These are phyloP conservation scores for Tilletia setariae DNA, from an alignment of 1,284 basidiomycete species.

Conservation along the genomic window DNA sequence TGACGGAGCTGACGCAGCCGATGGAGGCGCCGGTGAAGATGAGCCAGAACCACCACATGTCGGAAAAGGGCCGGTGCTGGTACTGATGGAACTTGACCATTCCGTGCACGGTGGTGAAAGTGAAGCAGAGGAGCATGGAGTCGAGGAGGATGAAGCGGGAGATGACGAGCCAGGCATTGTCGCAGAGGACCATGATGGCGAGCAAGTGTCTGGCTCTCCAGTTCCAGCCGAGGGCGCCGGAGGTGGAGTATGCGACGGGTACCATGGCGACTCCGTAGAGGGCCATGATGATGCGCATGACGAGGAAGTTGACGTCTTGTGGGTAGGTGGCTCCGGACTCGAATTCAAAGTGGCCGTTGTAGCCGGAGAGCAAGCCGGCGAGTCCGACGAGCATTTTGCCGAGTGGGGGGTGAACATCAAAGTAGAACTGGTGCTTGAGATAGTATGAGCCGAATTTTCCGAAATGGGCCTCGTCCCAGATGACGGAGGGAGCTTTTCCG, in stretches of 20 bases:
- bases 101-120: constrained; percentile 91
- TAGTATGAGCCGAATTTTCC: constrained; percentile 72
- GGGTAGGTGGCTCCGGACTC: constrained; percentile 87
- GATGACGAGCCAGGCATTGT: constrained; percentile 92
- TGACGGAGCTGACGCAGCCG: constrained; percentile 92
- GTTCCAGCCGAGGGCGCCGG: constrained; percentile 90
- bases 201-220: constrained; percentile 84
- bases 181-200: constrained; percentile 84
- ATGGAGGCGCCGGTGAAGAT: constrained; percentile 84
- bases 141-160: constrained; percentile 96
- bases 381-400: constrained; percentile 98
- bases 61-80: constrained; percentile 82
- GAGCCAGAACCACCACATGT: constrained; percentile 97
- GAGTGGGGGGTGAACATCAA: constrained; percentile 75
- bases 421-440: constrained; percentile 67
- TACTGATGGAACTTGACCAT: constrained; percentile 95
- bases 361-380: constrained; percentile 83
- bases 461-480: constrained; percentile 79
- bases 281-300: constrained; percentile 92
- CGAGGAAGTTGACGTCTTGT: constrained; percentile 78
- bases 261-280: constrained; percentile 92
- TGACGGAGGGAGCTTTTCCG: constrained; percentile 78
- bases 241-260: constrained; percentile 92
- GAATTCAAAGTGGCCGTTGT: constrained; percentile 88
- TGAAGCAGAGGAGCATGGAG: constrained; percentile 97